These are phyloP conservation scores for Apium graveolens DNA, from an alignment of 129 eudicot species.

Conservation along the genomic window DNA sequence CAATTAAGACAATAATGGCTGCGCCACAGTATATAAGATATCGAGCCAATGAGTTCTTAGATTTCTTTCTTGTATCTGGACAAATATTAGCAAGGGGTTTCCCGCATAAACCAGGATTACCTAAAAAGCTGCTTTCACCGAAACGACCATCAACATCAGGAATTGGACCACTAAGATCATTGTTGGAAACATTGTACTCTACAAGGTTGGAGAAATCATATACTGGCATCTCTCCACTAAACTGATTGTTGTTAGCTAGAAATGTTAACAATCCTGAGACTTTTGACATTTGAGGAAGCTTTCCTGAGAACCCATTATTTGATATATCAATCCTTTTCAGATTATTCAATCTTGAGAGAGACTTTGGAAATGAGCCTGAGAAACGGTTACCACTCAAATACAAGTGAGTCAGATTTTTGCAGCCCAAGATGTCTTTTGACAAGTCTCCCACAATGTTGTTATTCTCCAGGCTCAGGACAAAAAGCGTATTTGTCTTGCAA, in stretches of 20 bases:
- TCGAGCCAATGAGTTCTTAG: constrained; percentile 20
- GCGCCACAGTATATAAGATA: constrained; percentile 39
- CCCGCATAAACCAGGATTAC: constrained; percentile 63
- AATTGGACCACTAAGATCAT: constrained; percentile 54
- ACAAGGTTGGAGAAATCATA: constrained; percentile 38
- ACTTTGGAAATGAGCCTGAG: not conserved
- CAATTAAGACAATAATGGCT: constrained; percentile 32
- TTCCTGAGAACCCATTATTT: constrained; percentile 41
- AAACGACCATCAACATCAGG: constrained; percentile 38
- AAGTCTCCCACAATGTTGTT: constrained; percentile 52
- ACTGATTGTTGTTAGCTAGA: constrained; percentile 44
- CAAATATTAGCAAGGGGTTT: constrained; percentile 33
- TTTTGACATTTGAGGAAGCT: constrained; percentile 57
- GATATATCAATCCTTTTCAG: constrained; percentile 53
- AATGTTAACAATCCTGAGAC: constrained; percentile 46
- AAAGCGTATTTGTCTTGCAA: constrained; percentile 33
- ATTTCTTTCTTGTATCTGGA: constrained; percentile 19
- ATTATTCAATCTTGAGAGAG: constrained; percentile 8
- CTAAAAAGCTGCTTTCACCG: constrained; percentile 35
- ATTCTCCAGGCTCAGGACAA: constrained; percentile 40
- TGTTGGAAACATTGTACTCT: constrained; percentile 53
- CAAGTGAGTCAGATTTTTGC: constrained; percentile 26
- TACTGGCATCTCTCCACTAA: constrained; percentile 42
- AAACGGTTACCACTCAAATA: not conserved
- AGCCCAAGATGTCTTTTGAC: constrained; percentile 41